Conservation (phyloP, 1,139 yeast genomes). For the Eremothecium coryli region DNA sequence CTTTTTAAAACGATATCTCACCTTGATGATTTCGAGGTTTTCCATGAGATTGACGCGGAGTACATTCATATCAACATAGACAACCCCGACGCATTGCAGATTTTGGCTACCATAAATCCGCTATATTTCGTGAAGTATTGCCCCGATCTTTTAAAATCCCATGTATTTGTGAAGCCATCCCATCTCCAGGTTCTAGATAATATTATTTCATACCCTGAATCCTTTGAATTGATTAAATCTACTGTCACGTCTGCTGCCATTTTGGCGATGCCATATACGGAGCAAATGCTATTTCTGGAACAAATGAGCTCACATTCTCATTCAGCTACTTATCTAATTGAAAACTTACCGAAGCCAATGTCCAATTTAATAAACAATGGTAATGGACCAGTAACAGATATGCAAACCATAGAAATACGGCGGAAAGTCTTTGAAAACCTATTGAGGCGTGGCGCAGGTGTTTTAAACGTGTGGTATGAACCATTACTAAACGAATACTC, state of each 20-base stretch:
- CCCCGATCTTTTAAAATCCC: conserved; percentile 14
- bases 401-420: conserved; percentile 29
- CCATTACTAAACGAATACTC: conserved; percentile 24
- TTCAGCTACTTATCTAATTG: conserved; percentile 21
- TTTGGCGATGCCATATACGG: conserved; percentile 29
- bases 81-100: conserved; percentile 16
- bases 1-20: conserved; percentile 28
- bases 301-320: conserved; percentile 24
- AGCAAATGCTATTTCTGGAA: conserved; percentile 30
- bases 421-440: conserved; percentile 26
- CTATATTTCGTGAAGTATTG: conserved; percentile 22
- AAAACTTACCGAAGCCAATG: conserved; percentile 30
- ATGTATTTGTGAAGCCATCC: conserved; percentile 18
- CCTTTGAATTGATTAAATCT: conserved; percentile 22
- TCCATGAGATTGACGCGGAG: conserved; percentile 20
- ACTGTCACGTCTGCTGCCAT: conserved; percentile 21
- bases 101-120: conserved; percentile 31
- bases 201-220: conserved; percentile 15
- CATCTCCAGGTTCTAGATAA: conserved; percentile 27
- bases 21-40: conserved; percentile 17
- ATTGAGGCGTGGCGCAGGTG: conserved; percentile 14
- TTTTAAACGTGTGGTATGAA: conserved; percentile 28
- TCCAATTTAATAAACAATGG: conserved; percentile 26
- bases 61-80: conserved; percentile 18
- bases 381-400: conserved; percentile 23